Percentiles rank a stretch among this genome's conserved stretches.
Conservation (phyloP, 23 red algal species). For the Gracilaria caudata region DNA sequence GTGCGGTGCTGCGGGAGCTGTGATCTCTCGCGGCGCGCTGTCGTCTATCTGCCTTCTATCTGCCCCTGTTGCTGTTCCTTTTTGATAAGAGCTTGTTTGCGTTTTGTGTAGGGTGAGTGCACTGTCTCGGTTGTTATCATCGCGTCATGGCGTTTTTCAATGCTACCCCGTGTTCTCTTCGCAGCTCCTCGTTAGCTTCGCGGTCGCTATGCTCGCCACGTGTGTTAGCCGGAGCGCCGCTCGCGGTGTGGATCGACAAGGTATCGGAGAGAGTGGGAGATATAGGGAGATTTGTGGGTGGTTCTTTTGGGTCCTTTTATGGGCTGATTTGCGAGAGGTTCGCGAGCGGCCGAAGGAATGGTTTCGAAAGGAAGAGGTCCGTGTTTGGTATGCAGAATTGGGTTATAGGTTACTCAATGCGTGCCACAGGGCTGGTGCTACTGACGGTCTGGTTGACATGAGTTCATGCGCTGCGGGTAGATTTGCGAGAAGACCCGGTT, state of each 20-base stretch:
- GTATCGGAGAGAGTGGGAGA: no score
- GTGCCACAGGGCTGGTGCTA: slow-evolving; percentile 56
- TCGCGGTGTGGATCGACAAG: no score
- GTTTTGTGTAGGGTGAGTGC: no score
- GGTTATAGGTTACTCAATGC: slow-evolving; percentile 51
- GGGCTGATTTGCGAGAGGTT: slow-evolving; percentile 79
- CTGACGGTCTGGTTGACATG: slow-evolving; percentile 66
- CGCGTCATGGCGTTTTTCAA: slow-evolving; percentile 4
- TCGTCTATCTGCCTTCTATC: no score
- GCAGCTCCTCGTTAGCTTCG: not conserved
- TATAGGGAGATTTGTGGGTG: no score
- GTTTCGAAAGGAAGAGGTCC: slow-evolving; percentile 51
- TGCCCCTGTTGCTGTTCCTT: no score
- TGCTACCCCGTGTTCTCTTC: not conserved
- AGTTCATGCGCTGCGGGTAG: slow-evolving; percentile 64
- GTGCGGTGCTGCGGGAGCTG: no score
- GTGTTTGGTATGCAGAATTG: slow-evolving; percentile 66
- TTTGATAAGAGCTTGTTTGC: no score
- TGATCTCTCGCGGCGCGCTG: not conserved
- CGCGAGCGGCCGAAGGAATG: slow-evolving; percentile 54
- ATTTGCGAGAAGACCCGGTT: slow-evolving; percentile 73
- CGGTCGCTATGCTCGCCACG: slow-evolving; percentile 20
- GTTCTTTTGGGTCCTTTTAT: slow-evolving; percentile 80
- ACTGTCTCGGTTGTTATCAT: not conserved
- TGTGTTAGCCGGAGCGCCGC: not conserved